phyloP scores from a whole-genome alignment of 2,329 filamentous ascomycete species.

The Fusarium luffae region DNA sequence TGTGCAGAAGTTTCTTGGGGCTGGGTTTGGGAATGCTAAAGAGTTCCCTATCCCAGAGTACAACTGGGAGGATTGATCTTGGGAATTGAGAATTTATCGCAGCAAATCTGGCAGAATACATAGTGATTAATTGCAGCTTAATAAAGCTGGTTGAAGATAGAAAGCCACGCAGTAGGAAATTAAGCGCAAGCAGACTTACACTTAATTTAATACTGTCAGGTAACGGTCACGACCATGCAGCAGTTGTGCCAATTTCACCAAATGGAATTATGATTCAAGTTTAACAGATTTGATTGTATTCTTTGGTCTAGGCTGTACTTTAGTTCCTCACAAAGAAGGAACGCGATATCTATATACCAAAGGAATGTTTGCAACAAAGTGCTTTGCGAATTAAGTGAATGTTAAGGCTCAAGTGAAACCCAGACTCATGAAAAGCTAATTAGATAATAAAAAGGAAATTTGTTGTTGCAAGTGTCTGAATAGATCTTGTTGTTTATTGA shows the following conservation, averaged over 20 bases:
- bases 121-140: background rate
- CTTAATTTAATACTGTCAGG: too few species aligned
- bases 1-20: constrained; percentile 44
- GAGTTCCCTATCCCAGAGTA: constrained; percentile 54
- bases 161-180: too few species aligned
- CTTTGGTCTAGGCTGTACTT: background rate
- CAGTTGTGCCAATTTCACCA: fast-evolving
- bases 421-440: fast-evolving
- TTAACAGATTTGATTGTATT: background rate
- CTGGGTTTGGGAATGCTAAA: constrained; percentile 31
- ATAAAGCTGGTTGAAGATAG: background rate
- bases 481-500: background rate
- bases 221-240: too few species aligned
- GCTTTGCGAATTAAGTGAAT: background rate
- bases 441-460: background rate
- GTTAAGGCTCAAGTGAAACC: background rate
- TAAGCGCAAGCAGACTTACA: too few species aligned
- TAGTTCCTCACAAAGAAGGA: background rate
- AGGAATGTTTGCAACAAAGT: background rate
- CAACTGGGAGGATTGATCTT: constrained; percentile 20
- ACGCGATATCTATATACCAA: background rate
- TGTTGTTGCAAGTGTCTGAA: background rate
- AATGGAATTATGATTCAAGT: background rate
- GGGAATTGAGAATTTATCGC: background rate
- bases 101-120: background rate